Percentiles rank a stretch among this genome's conserved stretches.
Evolutionary conservation across 257 asterid genomes (phyloP).

Genomic region (Solanum acaule): DNA sequence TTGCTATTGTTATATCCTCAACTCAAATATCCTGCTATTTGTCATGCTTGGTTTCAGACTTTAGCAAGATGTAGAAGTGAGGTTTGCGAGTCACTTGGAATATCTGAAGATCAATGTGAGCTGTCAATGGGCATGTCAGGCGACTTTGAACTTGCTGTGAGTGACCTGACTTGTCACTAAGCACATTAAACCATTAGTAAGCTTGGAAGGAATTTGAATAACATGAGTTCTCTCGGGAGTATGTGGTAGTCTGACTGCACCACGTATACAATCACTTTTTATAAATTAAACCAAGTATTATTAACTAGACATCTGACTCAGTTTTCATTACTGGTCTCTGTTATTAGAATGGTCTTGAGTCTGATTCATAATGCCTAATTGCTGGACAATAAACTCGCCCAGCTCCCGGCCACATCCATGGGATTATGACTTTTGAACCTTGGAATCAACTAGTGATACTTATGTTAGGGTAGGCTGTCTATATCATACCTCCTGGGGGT

Average conservation of each 20-base stretch:
- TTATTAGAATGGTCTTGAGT: neutral
- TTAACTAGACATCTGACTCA: neutral
- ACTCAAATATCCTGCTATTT: slow-evolving; percentile 1
- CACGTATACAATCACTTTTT: neutral
- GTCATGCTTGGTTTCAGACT: slow-evolving; percentile 34
- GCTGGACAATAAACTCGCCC: neutral
- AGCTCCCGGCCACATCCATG: neutral
- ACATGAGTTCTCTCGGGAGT: neutral
- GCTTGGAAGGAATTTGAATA: neutral
- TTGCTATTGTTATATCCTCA: neutral
- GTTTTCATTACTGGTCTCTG: neutral
- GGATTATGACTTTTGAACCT: neutral
- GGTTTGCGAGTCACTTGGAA: slow-evolving; percentile 69
- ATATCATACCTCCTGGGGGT: neutral
- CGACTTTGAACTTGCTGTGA: slow-evolving; percentile 91
- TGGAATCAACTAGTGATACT: neutral
- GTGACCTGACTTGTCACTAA: slow-evolving; percentile 13
- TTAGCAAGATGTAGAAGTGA: slow-evolving; percentile 71
- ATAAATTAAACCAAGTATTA: neutral
- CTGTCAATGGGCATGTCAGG: slow-evolving; percentile 99
- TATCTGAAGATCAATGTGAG: slow-evolving; percentile 62
- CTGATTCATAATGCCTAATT: neutral
- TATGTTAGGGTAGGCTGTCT: neutral
- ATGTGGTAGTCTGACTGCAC: neutral
- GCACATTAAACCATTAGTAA: neutral